Percentiles rank a stretch among this genome's conserved stretches.
phyloP scores from a whole-genome alignment of 345 rosid species.

The Pugionium dolabratum region DNA sequence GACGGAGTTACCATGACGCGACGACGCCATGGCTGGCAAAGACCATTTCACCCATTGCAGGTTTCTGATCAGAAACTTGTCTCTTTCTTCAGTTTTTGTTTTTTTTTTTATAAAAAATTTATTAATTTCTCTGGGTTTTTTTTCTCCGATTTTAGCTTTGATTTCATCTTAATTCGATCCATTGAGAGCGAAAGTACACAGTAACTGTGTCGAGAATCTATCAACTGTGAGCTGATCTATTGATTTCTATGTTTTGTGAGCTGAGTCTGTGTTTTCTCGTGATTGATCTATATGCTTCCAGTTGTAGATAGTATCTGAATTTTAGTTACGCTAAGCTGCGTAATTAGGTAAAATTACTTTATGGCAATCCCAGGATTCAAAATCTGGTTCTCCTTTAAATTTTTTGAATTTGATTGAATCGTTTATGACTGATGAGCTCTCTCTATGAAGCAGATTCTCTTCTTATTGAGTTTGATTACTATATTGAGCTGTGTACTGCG shows the following conservation, averaged over 20 bases:
- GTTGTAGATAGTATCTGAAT: background rate
- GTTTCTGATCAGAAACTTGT: constrained; percentile 33
- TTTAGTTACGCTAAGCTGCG: background rate
- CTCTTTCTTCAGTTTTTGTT: background rate
- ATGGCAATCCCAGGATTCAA: background rate
- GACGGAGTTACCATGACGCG: constrained; percentile 42
- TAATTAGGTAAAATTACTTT: background rate
- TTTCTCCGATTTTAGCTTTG: too few species aligned
- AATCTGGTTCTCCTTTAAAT: background rate
- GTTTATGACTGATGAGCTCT: background rate
- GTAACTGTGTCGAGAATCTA: background rate
- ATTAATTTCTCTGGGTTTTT: background rate
- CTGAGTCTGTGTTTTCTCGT: background rate
- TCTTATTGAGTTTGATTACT: background rate
- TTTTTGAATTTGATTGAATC: background rate
- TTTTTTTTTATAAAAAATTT: background rate
- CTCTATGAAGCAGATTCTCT: background rate
- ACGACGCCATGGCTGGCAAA: constrained; percentile 98
- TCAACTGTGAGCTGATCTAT: background rate
- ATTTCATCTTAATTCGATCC: constrained; percentile 5
- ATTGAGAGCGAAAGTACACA: background rate
- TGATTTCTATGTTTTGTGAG: constrained; percentile 6
- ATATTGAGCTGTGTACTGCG: constrained; percentile 16
- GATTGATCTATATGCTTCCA: background rate
- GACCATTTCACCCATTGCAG: constrained; percentile 88